These are phyloP conservation scores for Toxicodendron radicans DNA, from an alignment of 345 rosid species.

Conservation along the genomic window DNA sequence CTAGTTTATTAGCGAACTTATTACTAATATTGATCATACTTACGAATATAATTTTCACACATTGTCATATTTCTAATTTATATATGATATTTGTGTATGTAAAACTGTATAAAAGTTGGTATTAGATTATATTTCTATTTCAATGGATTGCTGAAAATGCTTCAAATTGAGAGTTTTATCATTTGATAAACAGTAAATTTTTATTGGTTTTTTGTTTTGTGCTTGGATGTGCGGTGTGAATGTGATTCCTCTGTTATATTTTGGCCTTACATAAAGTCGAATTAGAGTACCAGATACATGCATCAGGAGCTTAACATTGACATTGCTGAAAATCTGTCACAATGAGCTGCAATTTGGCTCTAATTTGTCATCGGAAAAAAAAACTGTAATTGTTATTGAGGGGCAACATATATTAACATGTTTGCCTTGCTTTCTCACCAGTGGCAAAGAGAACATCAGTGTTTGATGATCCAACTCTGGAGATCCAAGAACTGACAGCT, in stretches of 20 bases:
- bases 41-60: neutral
- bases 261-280: neutral
- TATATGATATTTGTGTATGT: neutral
- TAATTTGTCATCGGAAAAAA: neutral
- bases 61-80: too few relatives aligned
- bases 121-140: neutral
- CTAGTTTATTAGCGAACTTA: too few relatives aligned
- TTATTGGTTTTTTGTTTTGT: neutral
- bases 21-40: neutral
- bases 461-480: conserved; percentile 79
- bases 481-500: conserved; percentile 79
- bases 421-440: conserved; percentile 22
- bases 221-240: neutral
- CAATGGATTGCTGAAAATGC: conserved; percentile 5
- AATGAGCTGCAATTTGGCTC: neutral
- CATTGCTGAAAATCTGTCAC: neutral
- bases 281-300: neutral
- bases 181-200: neutral
- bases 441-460: conserved; percentile 88
- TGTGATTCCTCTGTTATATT: neutral
- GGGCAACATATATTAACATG: neutral
- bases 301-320: neutral
- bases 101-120: neutral
- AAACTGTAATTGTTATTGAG: neutral
- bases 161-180: neutral